Evolutionary conservation across 116 monocot species (phyloP).

Genomic region (Iris pallida): DNA sequence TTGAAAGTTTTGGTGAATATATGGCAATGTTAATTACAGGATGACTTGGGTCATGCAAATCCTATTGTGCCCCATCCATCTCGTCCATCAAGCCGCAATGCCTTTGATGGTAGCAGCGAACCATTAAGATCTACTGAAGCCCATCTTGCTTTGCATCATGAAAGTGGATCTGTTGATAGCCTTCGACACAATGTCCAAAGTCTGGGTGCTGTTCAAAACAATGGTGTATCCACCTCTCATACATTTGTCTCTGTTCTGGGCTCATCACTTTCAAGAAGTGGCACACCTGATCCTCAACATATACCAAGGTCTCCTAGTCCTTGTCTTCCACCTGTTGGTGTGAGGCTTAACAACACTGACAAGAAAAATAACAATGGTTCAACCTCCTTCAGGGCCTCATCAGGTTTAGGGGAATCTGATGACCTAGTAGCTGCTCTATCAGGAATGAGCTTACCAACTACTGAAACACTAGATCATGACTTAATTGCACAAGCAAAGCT

Average conservation of each 20-base stretch:
- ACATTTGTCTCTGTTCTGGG: constrained; percentile 37
- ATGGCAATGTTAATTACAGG: constrained; percentile 15
- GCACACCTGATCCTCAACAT: constrained; percentile 34
- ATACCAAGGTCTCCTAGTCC: constrained; percentile 25
- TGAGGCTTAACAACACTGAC: constrained; percentile 11
- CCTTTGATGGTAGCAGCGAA: constrained; percentile 23
- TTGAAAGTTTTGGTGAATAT: background rate
- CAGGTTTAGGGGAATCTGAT: constrained; percentile 26
- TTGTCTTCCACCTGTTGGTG: constrained; percentile 32
- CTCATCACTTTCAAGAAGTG: constrained; percentile 32
- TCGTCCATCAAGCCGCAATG: constrained; percentile 28
- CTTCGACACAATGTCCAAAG: constrained; percentile 2
- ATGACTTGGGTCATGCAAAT: constrained; percentile 19
- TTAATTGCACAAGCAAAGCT: constrained; percentile 17
- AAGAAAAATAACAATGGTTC: constrained; percentile 22
- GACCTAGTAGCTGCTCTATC: constrained; percentile 54
- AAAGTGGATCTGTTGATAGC: constrained; percentile 2
- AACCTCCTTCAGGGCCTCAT: constrained; percentile 25
- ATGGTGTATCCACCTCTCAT: constrained; percentile 21
- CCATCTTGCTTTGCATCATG: constrained; percentile 10
- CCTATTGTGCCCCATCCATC: constrained; percentile 25
- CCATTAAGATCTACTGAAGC: constrained; percentile 15
- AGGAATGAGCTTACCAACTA: constrained; percentile 32
- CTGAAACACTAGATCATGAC: constrained; percentile 13
- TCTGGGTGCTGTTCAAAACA: constrained; percentile 11